Evolutionary conservation across 805 yeast species (phyloP).

Genomic region (Debaryomyces castellii): DNA sequence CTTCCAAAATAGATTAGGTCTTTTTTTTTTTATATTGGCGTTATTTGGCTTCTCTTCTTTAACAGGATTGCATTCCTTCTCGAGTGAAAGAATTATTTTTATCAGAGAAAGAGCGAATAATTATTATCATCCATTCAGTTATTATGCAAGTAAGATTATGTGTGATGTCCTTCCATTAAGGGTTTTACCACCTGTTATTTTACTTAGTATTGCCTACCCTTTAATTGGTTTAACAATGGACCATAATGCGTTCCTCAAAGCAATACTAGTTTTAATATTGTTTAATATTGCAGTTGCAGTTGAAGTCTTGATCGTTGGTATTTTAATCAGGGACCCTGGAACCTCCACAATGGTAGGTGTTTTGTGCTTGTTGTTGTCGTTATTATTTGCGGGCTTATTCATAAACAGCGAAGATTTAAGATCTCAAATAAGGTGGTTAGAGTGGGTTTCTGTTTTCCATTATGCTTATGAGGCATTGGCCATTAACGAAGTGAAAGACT

Average conservation of each 20-base stretch:
- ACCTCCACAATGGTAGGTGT: constrained; percentile 90
- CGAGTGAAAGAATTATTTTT: constrained; percentile 84
- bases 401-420: constrained; percentile 68
- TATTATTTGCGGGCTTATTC: constrained; percentile 91
- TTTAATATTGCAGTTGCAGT: constrained; percentile 87
- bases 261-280: constrained; percentile 66
- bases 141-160: constrained; percentile 78
- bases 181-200: constrained; percentile 84
- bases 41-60: constrained; percentile 92
- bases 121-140: constrained; percentile 85
- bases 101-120: constrained; percentile 93
- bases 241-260: constrained; percentile 68
- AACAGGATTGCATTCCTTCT: constrained; percentile 87
- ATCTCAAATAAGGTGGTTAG: constrained; percentile 65
- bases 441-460: constrained; percentile 87
- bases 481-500: constrained; percentile 87
- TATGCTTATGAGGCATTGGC: constrained; percentile 92
- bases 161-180: constrained; percentile 93
- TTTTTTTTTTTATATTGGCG: constrained; percentile 87
- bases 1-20: constrained; percentile 91
- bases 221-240: constrained; percentile 83
- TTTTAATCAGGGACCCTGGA: constrained; percentile 82
- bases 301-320: constrained; percentile 85
- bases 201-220: constrained; percentile 83
- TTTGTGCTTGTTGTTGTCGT: constrained; percentile 75